Evolutionary conservation across 2,329 filamentous ascomycete species (phyloP), one percentile per base, ranked within the genome.

Genomic region (Diaporthe sp.): DNA sequence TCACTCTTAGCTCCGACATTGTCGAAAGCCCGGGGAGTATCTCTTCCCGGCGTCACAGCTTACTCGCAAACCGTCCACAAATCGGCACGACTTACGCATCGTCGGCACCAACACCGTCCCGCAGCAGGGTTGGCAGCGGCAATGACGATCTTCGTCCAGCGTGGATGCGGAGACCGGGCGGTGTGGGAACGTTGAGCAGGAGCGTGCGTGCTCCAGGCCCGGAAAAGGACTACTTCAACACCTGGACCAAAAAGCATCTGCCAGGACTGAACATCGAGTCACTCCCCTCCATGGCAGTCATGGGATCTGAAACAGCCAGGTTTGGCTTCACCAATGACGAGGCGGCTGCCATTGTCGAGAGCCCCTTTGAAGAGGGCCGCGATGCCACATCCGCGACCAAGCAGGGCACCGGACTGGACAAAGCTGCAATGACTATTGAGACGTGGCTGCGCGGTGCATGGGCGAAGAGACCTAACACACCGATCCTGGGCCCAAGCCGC

Each of bases 361-460:
- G 86, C 78, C 84, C 88, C 31, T 86, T 88, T 79, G 85, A 88
- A 78, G 85, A 89, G 75, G 86, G 88, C 25, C 83, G 86, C 58
- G 85, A 88, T 75, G 79, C 84, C 25, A 74, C 82, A 51, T 81
- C 87, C 15, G 79, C 84, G 7, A 83, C 85, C n/a, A 84, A 85
- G 67, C 87, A 89, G 63, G 88, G 88, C 20, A 87, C 84, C 4
- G 87, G 89, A 1, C 86, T 98, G 3, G 95, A 98, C 80, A 94
- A 96, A 78, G 93, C 98, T 13, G 95, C 96, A 1, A 94, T 95
- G 8, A 93, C 94, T 3, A 92, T 98, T 42, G 97, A 98, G 85
- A 94, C 93, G 1, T 99, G 97, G 95, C 88, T 98, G 76, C 90
- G 96, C 76, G 95, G 95, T 77, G 92, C 98, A 51, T 95, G 95